Evolutionary conservation across 129 eudicot genomes (phyloP).

Genomic region (Helianthus tuberosus): DNA sequence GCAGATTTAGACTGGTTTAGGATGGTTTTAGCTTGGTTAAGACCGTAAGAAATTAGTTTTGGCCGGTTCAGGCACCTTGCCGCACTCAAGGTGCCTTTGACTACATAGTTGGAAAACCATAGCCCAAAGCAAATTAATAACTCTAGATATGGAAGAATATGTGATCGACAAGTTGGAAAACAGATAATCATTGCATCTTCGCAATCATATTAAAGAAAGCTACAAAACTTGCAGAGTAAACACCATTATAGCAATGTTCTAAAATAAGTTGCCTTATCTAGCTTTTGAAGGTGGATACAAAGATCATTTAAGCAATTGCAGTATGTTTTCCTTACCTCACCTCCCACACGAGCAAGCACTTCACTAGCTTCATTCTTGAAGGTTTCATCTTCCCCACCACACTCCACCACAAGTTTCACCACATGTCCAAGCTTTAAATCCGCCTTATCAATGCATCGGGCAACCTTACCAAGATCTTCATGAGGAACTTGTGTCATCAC

Average conservation of each 20-base stretch:
- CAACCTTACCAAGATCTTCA: slow-evolving; percentile 63
- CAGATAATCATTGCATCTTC: not conserved
- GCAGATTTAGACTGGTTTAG: no score
- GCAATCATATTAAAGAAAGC: not conserved
- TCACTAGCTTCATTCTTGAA: slow-evolving; percentile 55
- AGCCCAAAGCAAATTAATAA: not conserved
- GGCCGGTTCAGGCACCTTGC: no score
- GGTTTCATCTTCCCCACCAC: slow-evolving; percentile 33
- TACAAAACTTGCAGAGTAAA: not conserved
- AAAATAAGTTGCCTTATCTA: slow-evolving; percentile 76
- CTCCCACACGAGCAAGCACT: slow-evolving; percentile 43
- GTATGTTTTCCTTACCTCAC: slow-evolving; percentile 60
- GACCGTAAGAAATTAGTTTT: not conserved
- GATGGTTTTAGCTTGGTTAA: no score
- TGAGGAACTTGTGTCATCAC: slow-evolving; percentile 71
- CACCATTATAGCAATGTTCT: slow-evolving; percentile 16
- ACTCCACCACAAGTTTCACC: slow-evolving; percentile 54
- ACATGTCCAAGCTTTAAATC: slow-evolving; percentile 63
- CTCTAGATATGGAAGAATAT: not conserved
- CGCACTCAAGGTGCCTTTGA: not conserved
- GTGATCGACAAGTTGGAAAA: not conserved
- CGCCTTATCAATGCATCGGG: slow-evolving; percentile 61
- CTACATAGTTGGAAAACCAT: not conserved
- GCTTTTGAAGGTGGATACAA: slow-evolving; percentile 61
- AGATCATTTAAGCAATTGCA: slow-evolving; percentile 86